phyloP scores from a whole-genome alignment of 192 early-diverging fungal genomes.

The Gonapodya prolifera region DNA sequence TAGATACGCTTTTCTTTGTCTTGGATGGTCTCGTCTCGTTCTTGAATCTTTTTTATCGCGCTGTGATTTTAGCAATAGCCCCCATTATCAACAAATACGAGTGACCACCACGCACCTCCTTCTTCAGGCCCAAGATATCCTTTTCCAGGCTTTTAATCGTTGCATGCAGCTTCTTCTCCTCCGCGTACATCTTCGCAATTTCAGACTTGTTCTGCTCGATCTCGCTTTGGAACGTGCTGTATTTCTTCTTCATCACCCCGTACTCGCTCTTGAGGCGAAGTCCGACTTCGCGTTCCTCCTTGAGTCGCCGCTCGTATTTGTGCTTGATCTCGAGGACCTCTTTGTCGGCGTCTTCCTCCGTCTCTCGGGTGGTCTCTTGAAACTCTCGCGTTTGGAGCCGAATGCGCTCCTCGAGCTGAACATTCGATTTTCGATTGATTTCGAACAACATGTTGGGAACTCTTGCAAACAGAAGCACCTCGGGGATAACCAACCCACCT shows the following conservation, averaged over 20 bases:
- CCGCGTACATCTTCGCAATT: slow-evolving; percentile 41
- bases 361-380: slow-evolving; percentile 39
- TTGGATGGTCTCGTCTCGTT: slow-evolving; percentile 47
- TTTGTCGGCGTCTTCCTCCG: slow-evolving; percentile 47
- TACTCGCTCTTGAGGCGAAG: slow-evolving; percentile 50
- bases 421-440: slow-evolving; percentile 5
- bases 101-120: slow-evolving; percentile 30
- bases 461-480: neutral
- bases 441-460: neutral
- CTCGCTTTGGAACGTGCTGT: slow-evolving; percentile 45
- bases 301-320: slow-evolving; percentile 39
- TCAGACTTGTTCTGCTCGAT: slow-evolving; percentile 47
- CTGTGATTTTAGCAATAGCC: neutral
- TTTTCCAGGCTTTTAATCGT: slow-evolving; percentile 52
- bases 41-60: slow-evolving; percentile 30
- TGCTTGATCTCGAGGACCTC: slow-evolving; percentile 41
- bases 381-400: slow-evolving; percentile 31
- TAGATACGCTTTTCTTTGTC: slow-evolving; percentile 54
- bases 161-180: slow-evolving; percentile 47
- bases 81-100: neutral
- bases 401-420: slow-evolving; percentile 42
- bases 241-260: slow-evolving; percentile 53
- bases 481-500: slow-evolving; percentile 14
- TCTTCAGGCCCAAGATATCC: slow-evolving; percentile 46
- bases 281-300: slow-evolving; percentile 43